Evolutionary conservation across 2,329 filamentous ascomycete species (phyloP).

Genomic region (Stagonosporopsis tanaceti): DNA sequence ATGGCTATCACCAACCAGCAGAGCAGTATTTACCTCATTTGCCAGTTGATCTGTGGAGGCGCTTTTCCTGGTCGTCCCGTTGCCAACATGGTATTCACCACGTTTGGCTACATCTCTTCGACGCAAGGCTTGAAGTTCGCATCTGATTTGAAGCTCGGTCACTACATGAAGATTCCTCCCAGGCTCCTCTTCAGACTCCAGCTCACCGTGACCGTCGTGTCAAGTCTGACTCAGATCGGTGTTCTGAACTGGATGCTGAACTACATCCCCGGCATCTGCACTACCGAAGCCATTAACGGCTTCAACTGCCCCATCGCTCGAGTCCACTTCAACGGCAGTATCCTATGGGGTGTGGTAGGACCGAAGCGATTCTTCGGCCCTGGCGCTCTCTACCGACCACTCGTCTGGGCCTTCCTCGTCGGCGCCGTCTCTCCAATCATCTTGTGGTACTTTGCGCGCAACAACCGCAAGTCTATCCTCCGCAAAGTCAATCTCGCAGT

Average conservation of each 20-base stretch:
- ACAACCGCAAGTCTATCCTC: slow-evolving; percentile 66
- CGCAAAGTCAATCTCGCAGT: slow-evolving; percentile 84
- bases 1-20: slow-evolving; percentile 94
- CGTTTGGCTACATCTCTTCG: slow-evolving; percentile 87
- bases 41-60: slow-evolving; percentile 82
- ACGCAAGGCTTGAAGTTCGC: slow-evolving; percentile 91
- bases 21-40: slow-evolving; percentile 85
- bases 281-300: slow-evolving; percentile 79
- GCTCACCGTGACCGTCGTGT: slow-evolving; percentile 77
- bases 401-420: slow-evolving; percentile 83
- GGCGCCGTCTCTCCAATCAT: slow-evolving; percentile 77
- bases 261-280: slow-evolving; percentile 80
- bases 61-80: slow-evolving; percentile 86
- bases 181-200: slow-evolving; percentile 81
- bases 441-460: slow-evolving; percentile 74
- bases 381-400: slow-evolving; percentile 74
- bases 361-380: slow-evolving; percentile 83
- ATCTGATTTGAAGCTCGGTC: slow-evolving; percentile 84
- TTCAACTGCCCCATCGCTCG: slow-evolving; percentile 88
- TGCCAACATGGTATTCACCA: slow-evolving; percentile 93
- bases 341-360: slow-evolving; percentile 89
- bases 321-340: slow-evolving; percentile 89
- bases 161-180: slow-evolving; percentile 88
- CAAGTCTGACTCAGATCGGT: slow-evolving; percentile 80
- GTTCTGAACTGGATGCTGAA: slow-evolving; percentile 91